Percentiles rank a stretch among this genome's conserved stretches.
Evolutionary conservation across 1,139 yeast species (phyloP).

Genomic region (Kluyveromyces sp.): DNA sequence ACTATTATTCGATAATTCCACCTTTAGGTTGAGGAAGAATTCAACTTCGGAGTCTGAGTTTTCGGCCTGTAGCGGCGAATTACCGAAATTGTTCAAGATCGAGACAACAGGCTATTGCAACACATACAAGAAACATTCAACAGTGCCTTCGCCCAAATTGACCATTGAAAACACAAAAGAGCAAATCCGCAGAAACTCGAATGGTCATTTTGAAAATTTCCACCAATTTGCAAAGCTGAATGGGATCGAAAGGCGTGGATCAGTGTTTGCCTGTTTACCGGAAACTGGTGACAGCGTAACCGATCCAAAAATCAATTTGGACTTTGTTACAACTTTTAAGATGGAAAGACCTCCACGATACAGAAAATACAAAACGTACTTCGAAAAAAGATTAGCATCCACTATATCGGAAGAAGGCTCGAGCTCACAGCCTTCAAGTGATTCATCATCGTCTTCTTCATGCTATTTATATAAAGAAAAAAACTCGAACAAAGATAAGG

Average conservation of each 20-base stretch:
- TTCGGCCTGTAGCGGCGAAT: not conserved
- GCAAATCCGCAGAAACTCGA: conserved; percentile 24
- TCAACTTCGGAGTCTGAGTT: too few relatives aligned
- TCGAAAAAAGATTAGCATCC: not conserved
- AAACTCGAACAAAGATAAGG: not conserved
- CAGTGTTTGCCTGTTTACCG: conserved; percentile 20
- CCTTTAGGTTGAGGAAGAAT: not conserved
- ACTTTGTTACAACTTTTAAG: not conserved
- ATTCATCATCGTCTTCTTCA: not conserved
- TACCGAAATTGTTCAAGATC: not conserved
- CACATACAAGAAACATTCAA: not conserved
- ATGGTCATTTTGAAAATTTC: conserved; percentile 15
- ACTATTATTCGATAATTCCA: not conserved
- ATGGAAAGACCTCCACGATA: not conserved
- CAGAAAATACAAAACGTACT: not conserved
- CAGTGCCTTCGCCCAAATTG: conserved; percentile 11
- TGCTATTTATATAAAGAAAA: too few relatives aligned
- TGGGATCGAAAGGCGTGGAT: conserved; percentile 15
- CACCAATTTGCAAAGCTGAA: conserved; percentile 18
- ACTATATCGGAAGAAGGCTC: conserved; percentile 1
- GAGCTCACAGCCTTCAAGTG: not conserved
- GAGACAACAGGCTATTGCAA: not conserved
- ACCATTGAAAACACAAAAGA: conserved; percentile 21
- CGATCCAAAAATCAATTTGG: not conserved
- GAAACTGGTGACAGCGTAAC: conserved; percentile 13